phyloP scores from a whole-genome alignment of 1,284 basidiomycete species.

The Phellopilus nigrolimitatus region DNA sequence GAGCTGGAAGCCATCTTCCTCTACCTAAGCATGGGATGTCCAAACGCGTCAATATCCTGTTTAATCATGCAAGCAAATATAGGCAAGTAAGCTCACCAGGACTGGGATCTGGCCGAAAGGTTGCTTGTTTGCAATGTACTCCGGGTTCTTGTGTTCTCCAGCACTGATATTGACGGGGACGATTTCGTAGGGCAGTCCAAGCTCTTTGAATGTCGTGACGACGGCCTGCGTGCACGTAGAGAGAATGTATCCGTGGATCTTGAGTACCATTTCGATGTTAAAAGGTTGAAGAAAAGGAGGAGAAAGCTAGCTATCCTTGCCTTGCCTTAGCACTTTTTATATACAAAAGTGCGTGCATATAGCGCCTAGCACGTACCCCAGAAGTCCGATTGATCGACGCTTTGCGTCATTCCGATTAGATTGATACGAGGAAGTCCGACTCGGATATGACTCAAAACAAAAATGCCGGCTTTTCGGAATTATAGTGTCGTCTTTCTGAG shows the following conservation, averaged over 20 bases:
- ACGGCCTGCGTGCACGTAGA: slow-evolving; percentile 22
- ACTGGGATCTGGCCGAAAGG: slow-evolving; percentile 66
- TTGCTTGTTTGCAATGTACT: slow-evolving; percentile 41
- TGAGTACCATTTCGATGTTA: slow-evolving; percentile 15
- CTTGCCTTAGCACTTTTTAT: too few relatives aligned
- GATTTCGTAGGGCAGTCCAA: slow-evolving; percentile 22
- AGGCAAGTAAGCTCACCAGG: neutral
- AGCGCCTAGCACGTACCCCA: too few relatives aligned
- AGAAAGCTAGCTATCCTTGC: too few relatives aligned
- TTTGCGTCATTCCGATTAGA: too few relatives aligned
- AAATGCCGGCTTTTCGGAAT: too few relatives aligned
- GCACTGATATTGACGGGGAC: slow-evolving; percentile 18
- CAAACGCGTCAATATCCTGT: neutral
- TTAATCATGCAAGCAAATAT: neutral
- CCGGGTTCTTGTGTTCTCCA: slow-evolving; percentile 42
- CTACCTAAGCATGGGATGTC: neutral
- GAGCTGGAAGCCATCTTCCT: slow-evolving; percentile 19
- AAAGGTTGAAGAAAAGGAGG: neutral
- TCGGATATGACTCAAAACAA: too few relatives aligned
- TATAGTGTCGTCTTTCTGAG: too few relatives aligned
- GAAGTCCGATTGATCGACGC: too few relatives aligned
- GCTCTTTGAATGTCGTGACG: slow-evolving; percentile 17
- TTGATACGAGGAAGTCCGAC: too few relatives aligned
- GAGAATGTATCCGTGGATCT: slow-evolving; percentile 21
- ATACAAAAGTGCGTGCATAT: too few relatives aligned